Percentiles rank a stretch among this genome's conserved stretches.
Evolutionary conservation across 2,329 filamentous ascomycete genomes (phyloP).

Genomic region (Cryphonectria carpinicola): DNA sequence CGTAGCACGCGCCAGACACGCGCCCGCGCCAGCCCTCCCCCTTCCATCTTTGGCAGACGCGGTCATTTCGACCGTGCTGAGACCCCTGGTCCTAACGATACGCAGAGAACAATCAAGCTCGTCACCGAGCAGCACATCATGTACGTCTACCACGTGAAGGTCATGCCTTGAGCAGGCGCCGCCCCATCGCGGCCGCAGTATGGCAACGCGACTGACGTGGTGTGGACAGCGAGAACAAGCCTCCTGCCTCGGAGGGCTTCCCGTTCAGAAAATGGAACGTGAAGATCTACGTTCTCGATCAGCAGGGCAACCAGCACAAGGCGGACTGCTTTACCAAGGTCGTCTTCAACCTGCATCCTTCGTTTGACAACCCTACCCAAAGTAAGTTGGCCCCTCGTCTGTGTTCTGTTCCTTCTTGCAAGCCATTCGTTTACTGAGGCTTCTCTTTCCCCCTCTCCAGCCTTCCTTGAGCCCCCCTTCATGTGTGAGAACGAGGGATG

Average conservation of each 20-base stretch:
- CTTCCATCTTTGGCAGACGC: neutral
- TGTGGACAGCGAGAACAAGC: conserved; percentile 65
- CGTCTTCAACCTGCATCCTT: conserved; percentile 90
- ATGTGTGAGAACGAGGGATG: conserved; percentile 91
- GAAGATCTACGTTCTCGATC: conserved; percentile 80
- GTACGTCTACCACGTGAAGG: conserved; percentile 50
- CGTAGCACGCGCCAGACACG: neutral
- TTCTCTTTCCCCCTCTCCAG: conserved; percentile 47
- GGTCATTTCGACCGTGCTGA: conserved; percentile 19
- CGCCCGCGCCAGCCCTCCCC: neutral
- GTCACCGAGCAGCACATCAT: conserved; percentile 89
- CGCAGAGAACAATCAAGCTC: conserved; percentile 88
- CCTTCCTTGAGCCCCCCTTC: conserved; percentile 84
- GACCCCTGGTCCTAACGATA: conserved; percentile 16
- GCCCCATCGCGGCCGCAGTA: neutral
- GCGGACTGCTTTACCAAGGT: conserved; percentile 91
- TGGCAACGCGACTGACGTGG: conserved; percentile 30
- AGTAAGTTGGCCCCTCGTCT: conserved; percentile 58
- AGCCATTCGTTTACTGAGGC: conserved; percentile 27
- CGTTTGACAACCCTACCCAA: conserved; percentile 85
- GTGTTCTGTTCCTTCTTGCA: neutral
- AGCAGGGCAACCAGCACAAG: conserved; percentile 80
- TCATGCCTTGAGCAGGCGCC: neutral
- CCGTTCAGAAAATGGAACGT: conserved; percentile 94
- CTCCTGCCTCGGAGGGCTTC: conserved; percentile 81